These are phyloP conservation scores for Cryptococcus maquisensis DNA, from an alignment of 1,284 basidiomycete genomes.

Conservation along the genomic window DNA sequence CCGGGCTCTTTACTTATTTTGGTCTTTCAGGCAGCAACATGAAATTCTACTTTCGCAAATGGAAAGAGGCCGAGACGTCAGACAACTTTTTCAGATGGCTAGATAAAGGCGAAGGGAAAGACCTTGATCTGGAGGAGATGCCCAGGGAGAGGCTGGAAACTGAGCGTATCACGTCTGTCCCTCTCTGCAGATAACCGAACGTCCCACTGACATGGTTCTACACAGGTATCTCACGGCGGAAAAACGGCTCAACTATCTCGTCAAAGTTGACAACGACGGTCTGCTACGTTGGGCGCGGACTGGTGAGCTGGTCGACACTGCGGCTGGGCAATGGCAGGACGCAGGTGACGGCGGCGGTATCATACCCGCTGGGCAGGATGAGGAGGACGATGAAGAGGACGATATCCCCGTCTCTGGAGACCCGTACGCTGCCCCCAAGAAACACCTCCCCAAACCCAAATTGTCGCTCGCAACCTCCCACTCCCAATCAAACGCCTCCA, in stretches of 20 bases:
- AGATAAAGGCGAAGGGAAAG: slow-evolving; percentile 64
- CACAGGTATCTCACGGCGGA: slow-evolving; percentile 62
- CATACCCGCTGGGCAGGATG: slow-evolving; percentile 50
- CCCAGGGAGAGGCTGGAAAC: slow-evolving; percentile 64
- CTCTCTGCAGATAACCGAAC: neutral
- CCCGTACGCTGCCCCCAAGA: slow-evolving; percentile 3
- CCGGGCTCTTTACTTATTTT: slow-evolving; percentile 5
- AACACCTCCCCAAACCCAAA: slow-evolving; percentile 1
- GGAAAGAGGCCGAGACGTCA: slow-evolving; percentile 60
- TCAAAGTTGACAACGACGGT: slow-evolving; percentile 61
- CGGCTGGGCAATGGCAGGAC: slow-evolving; percentile 62
- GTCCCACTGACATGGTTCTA: neutral
- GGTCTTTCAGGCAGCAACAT: slow-evolving; percentile 21
- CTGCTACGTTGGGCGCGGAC: slow-evolving; percentile 67
- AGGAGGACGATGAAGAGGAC: slow-evolving; percentile 12
- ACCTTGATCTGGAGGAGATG: slow-evolving; percentile 62
- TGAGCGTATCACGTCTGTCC: slow-evolving; percentile 52
- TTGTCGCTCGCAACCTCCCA: neutral
- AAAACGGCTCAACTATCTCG: slow-evolving; percentile 68
- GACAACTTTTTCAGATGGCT: slow-evolving; percentile 75
- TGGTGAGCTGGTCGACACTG: slow-evolving; percentile 60
- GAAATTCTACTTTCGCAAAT: slow-evolving; percentile 61
- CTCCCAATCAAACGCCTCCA: neutral
- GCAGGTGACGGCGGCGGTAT: slow-evolving; percentile 59
- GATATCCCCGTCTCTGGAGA: neutral